Conservation (phyloP, 768 basidiomycete species). For the Kwoniella mangroviensis region DNA sequence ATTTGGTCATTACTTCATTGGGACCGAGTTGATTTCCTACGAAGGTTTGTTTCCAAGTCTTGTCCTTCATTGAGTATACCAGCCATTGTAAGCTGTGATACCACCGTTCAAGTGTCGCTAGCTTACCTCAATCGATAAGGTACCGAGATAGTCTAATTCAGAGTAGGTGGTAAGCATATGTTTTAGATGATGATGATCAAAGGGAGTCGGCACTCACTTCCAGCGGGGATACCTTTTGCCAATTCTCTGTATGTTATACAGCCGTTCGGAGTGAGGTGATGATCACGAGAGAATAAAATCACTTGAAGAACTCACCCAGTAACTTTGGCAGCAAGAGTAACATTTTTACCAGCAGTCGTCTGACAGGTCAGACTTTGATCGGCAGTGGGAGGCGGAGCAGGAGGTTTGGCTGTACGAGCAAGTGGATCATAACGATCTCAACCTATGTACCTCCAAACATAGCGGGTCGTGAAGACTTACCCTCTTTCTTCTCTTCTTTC, state of each 20-base stretch:
- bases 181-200: not conserved
- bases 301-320: conserved; percentile 36
- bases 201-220: conserved; percentile 38
- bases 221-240: conserved; percentile 49
- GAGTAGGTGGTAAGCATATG: too few relatives aligned
- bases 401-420: conserved; percentile 10
- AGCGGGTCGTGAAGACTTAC: conserved; percentile 1
- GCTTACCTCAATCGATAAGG: conserved; percentile 50
- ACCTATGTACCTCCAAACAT: too few relatives aligned
- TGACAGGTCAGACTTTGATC: conserved; percentile 36
- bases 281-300: not conserved
- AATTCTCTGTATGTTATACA: conserved; percentile 35
- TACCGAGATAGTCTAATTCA: conserved; percentile 51
- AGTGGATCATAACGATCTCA: too few relatives aligned
- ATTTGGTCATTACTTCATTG: conserved; percentile 51
- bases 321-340: conserved; percentile 37
- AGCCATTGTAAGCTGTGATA: not conserved
- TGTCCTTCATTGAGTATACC: conserved; percentile 26
- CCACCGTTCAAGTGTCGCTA: not conserved
- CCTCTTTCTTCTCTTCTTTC: conserved; percentile 21
- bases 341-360: conserved; percentile 43
- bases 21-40: conserved; percentile 52
- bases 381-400: conserved; percentile 14
- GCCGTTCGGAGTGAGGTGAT: not conserved
- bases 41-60: conserved; percentile 52